Conservation (phyloP, 73 alveolate species). For the Paramecium pentaurelia region DNA sequence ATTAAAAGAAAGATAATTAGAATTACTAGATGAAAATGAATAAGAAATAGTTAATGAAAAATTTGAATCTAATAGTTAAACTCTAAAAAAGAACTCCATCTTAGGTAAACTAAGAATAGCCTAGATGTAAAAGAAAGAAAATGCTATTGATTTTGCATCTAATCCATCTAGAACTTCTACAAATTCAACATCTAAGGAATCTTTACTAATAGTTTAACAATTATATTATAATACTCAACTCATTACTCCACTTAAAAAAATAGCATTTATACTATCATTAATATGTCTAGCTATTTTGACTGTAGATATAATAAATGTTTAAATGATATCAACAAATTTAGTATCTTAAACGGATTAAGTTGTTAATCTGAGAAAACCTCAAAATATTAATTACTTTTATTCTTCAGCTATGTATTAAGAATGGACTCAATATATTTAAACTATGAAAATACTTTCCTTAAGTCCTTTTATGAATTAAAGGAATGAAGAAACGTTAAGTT, state of each 20-base stretch:
- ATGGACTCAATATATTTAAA: background rate
- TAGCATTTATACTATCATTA: background rate
- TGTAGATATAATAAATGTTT: background rate
- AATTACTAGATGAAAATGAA: background rate
- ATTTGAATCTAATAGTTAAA: background rate
- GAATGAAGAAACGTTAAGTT: background rate
- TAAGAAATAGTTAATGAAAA: background rate
- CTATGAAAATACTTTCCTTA: background rate
- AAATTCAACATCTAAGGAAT: slow-evolving; percentile 25
- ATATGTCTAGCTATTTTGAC: background rate
- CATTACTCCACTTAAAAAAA: background rate
- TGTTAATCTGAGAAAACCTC: background rate
- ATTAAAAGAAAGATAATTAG: background rate
- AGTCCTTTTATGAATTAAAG: background rate
- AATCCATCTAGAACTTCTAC: background rate
- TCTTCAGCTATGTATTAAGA: background rate
- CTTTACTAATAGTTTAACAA: background rate
- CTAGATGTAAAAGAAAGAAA: background rate
- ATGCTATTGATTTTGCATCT: background rate
- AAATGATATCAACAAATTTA: background rate
- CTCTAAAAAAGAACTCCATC: background rate
- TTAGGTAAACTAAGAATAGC: background rate
- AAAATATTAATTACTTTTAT: background rate
- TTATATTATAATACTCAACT: background rate
- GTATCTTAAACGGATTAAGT: background rate